Evolutionary conservation across 2,329 filamentous ascomycete genomes (phyloP).

Genomic region (Colletotrichum scovillei): DNA sequence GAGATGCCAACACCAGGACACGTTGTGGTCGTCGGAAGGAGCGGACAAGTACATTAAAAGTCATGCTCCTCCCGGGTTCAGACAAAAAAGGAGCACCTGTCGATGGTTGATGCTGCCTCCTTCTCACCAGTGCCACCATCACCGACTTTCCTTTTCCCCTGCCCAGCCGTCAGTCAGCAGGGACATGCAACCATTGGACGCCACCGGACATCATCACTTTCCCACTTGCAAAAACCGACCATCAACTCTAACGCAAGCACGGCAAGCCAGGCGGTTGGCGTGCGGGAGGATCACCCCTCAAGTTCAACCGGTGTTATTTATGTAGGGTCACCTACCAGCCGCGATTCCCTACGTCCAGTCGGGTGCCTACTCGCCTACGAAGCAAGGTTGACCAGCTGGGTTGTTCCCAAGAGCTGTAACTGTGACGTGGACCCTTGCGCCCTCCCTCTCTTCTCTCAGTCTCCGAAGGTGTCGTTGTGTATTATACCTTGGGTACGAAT

Average conservation of each 20-base stretch:
- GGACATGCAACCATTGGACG: constrained; percentile 1
- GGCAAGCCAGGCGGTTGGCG: not conserved
- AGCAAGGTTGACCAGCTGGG: constrained; percentile 15
- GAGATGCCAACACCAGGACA: not conserved
- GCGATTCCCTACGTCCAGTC: not conserved
- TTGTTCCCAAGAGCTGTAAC: constrained; percentile 20
- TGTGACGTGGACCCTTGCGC: constrained; percentile 29
- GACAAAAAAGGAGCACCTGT: not conserved
- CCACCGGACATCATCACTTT: constrained; percentile 19
- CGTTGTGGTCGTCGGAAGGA: not conserved
- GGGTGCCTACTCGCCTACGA: not conserved
- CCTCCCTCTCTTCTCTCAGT: not conserved
- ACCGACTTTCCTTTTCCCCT: not conserved
- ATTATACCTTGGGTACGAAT: not conserved
- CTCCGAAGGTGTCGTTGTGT: not conserved
- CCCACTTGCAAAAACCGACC: not conserved
- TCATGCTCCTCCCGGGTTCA: not conserved
- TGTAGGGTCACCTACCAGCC: constrained; percentile 12
- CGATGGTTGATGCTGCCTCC: not conserved
- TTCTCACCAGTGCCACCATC: not conserved
- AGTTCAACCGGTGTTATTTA: constrained; percentile 23
- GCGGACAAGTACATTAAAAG: constrained; percentile 4
- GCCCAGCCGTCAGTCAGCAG: constrained; percentile 15
- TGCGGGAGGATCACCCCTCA: constrained; percentile 24
- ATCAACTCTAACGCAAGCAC: constrained; percentile 9